Percentiles rank a stretch among this genome's conserved stretches.
Evolutionary conservation across 2,329 filamentous ascomycete genomes (phyloP).

Genomic region (Penicillium crustosum): DNA sequence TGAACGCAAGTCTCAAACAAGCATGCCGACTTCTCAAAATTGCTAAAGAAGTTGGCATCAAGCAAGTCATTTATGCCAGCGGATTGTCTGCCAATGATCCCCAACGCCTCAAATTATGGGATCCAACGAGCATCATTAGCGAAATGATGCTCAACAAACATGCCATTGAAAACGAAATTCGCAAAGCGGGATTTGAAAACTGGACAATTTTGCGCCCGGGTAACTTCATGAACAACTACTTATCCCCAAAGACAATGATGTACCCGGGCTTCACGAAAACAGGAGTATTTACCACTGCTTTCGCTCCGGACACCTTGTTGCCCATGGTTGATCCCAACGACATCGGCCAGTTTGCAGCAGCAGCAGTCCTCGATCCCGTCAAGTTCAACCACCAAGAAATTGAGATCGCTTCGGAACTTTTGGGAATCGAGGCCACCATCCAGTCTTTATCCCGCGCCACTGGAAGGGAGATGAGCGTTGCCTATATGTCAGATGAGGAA

Average conservation of each 20-base stretch:
- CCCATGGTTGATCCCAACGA: background rate
- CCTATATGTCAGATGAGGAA: background rate
- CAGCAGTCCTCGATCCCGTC: background rate
- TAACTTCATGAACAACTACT: conserved; percentile 55
- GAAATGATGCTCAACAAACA: conserved; percentile 43
- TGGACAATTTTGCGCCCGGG: conserved; percentile 55
- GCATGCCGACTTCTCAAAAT: conserved; percentile 27
- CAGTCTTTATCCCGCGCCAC: background rate
- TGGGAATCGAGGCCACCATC: background rate
- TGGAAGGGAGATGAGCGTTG: background rate
- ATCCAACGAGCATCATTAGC: conserved; percentile 31
- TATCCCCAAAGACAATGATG: background rate
- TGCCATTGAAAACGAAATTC: conserved; percentile 44
- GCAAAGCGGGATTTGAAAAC: conserved; percentile 38
- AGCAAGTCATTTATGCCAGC: conserved; percentile 34
- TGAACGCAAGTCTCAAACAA: conserved; percentile 24
- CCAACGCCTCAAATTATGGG: conserved; percentile 23
- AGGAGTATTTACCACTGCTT: background rate
- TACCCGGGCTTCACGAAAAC: background rate
- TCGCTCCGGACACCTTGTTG: background rate
- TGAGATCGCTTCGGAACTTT: background rate
- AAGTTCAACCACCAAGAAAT: background rate
- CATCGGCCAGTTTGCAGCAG: background rate
- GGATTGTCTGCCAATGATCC: conserved; percentile 32
- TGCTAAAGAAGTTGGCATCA: conserved; percentile 32